Conservation (phyloP, 208 protist species). For the Leishmania gerbilli region DNA sequence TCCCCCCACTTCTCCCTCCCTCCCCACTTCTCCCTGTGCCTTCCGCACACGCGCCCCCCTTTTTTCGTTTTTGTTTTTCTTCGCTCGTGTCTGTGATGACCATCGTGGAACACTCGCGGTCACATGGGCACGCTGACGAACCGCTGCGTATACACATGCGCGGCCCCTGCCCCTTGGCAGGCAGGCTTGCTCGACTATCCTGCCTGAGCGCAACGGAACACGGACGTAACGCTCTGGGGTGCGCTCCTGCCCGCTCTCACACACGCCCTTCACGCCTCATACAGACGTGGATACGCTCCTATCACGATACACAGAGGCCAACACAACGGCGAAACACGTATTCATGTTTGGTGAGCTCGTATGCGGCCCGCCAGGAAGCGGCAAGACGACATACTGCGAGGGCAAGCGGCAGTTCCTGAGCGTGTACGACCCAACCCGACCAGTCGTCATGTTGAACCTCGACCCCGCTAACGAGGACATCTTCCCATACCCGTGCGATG, state of each 20-base stretch:
- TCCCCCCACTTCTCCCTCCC: neutral
- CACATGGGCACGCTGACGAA: neutral
- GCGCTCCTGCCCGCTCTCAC: neutral
- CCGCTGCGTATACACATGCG: neutral
- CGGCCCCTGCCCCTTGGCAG: neutral
- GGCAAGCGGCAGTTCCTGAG: slow-evolving; percentile 96
- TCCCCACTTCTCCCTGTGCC: neutral
- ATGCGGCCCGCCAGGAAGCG: slow-evolving; percentile 96
- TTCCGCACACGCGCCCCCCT: neutral
- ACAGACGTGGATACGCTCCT: neutral
- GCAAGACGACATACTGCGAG: slow-evolving; percentile 96
- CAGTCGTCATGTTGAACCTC: slow-evolving; percentile 95
- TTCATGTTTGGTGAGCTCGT: slow-evolving; percentile 96
- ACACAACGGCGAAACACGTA: neutral
- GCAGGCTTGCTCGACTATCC: neutral
- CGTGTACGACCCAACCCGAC: slow-evolving; percentile 83
- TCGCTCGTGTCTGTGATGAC: neutral
- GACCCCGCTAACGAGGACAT: slow-evolving; percentile 98
- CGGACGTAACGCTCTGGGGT: neutral
- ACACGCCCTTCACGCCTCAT: neutral
- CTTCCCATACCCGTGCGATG: slow-evolving; percentile 92
- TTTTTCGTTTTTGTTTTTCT: slow-evolving; percentile 5
- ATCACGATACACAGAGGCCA: neutral
- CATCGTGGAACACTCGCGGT: neutral
- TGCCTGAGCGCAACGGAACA: neutral